Conservation (phyloP, 2,329 filamentous ascomycete genomes). For the Cladophialophora immunda region DNA sequence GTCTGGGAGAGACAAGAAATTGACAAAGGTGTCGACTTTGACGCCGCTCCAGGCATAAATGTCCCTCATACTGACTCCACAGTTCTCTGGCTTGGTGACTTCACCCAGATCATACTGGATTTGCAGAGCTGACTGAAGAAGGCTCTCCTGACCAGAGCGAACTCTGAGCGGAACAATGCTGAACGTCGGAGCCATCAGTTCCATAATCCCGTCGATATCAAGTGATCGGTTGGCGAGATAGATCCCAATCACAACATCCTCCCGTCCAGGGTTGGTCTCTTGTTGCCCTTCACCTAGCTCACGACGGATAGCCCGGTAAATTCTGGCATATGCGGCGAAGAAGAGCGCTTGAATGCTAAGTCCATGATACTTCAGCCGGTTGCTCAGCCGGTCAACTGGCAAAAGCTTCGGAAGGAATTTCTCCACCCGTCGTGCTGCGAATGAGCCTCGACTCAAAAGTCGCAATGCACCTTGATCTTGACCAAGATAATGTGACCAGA, state of each 20-base stretch:
- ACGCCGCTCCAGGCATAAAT: slow-evolving; percentile 79
- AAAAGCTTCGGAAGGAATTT: slow-evolving; percentile 57
- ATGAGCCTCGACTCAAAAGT: slow-evolving; percentile 24
- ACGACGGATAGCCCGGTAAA: slow-evolving; percentile 52
- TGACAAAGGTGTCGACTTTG: slow-evolving; percentile 76
- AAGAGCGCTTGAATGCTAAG: slow-evolving; percentile 77
- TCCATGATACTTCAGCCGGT: slow-evolving; percentile 59
- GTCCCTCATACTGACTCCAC: slow-evolving; percentile 72
- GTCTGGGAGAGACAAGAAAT: slow-evolving; percentile 74
- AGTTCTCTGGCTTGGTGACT: slow-evolving; percentile 66
- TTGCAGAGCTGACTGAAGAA: slow-evolving; percentile 63
- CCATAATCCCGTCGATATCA: slow-evolving; percentile 58
- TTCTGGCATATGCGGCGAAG: slow-evolving; percentile 73
- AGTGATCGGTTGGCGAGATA: slow-evolving; percentile 82
- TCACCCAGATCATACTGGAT: slow-evolving; percentile 74
- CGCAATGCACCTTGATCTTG: slow-evolving; percentile 15
- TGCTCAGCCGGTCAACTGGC: slow-evolving; percentile 54
- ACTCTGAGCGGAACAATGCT: slow-evolving; percentile 79
- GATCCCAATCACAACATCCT: slow-evolving; percentile 72
- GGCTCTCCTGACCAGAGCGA: slow-evolving; percentile 40
- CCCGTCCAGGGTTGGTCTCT: not conserved
- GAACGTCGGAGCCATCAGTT: slow-evolving; percentile 73
- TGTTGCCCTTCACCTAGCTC: slow-evolving; percentile 10
- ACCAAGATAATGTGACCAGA: slow-evolving; percentile 54
- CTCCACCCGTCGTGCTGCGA: slow-evolving; percentile 45